A percentile compares a stretch with the other conserved stretches of the same genome.
Conservation (phyloP, 2,329 filamentous ascomycete genomes). For the Chrysoporthe cubensis region DNA sequence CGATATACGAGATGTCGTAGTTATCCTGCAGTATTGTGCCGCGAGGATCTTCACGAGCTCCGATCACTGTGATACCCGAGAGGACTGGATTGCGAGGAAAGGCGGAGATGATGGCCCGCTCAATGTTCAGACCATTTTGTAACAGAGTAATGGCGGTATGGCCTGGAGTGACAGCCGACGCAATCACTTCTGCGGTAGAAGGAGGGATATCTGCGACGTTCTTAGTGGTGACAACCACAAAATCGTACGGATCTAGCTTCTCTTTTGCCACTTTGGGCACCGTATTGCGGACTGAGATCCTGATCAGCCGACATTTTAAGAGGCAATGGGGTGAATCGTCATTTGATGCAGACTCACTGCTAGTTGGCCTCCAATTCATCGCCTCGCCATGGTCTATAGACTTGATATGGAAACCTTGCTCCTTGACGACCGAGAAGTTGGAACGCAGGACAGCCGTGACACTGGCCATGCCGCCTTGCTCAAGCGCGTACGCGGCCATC, state of each 20-base stretch:
- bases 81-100: slow-evolving; percentile 59
- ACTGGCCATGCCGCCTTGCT: slow-evolving; percentile 51
- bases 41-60: slow-evolving; percentile 50
- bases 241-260: slow-evolving; percentile 52
- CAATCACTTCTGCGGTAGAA: slow-evolving; percentile 51
- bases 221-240: slow-evolving; percentile 61
- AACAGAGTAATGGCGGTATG: slow-evolving; percentile 59
- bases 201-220: slow-evolving; percentile 59
- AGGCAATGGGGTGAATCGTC: not conserved
- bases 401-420: slow-evolving; percentile 56
- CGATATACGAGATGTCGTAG: slow-evolving; percentile 40
- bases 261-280: slow-evolving; percentile 49
- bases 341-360: slow-evolving; percentile 36
- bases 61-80: slow-evolving; percentile 57
- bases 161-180: slow-evolving; percentile 53
- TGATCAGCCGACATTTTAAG: not conserved
- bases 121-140: slow-evolving; percentile 69
- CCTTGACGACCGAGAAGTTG: slow-evolving; percentile 53
- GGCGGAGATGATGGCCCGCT: slow-evolving; percentile 52
- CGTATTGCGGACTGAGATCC: slow-evolving; percentile 46
- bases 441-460: slow-evolving; percentile 61
- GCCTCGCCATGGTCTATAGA: slow-evolving; percentile 59
- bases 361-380: slow-evolving; percentile 51
- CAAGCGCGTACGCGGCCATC: slow-evolving; percentile 58
- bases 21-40: slow-evolving; percentile 58